phyloP scores from a whole-genome alignment of 116 monocot genomes.

The Cymodocea nodosa region DNA sequence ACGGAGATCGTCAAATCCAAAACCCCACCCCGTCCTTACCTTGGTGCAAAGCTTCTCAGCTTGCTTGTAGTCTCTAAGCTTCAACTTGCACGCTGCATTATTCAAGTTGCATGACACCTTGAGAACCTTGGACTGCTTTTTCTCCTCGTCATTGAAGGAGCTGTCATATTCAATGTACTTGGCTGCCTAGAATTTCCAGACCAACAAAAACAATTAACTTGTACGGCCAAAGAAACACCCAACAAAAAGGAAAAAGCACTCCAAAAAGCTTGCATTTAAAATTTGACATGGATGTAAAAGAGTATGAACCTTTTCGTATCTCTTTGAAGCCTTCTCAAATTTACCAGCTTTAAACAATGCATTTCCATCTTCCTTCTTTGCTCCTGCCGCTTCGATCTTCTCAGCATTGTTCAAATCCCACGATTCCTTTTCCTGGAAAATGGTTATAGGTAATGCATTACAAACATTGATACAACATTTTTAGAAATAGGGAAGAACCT shows the following conservation, averaged over 20 bases:
- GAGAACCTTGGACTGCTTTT: constrained; percentile 72
- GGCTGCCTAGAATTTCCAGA: constrained; percentile 34
- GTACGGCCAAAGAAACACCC: background rate
- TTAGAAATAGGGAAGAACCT: background rate
- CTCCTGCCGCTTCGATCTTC: constrained; percentile 86
- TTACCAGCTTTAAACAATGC: constrained; percentile 77
- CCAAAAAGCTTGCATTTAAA: background rate
- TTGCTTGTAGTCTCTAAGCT: constrained; percentile 85
- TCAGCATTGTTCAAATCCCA: constrained; percentile 89
- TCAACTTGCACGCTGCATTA: constrained; percentile 91
- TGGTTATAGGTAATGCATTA: too few species aligned
- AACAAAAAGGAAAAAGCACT: background rate
- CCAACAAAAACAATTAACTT: background rate
- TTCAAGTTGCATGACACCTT: constrained; percentile 84
- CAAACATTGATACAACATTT: too few species aligned
- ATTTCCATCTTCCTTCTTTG: constrained; percentile 97
- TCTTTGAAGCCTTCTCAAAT: constrained; percentile 72
- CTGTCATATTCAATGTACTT: constrained; percentile 53
- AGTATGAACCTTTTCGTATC: constrained; percentile 84
- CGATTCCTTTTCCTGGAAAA: constrained; percentile 75
- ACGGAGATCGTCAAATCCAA: too few species aligned
- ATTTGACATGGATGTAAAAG: background rate
- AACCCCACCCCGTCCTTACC: constrained; percentile 20
- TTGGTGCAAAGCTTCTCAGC: constrained; percentile 91
- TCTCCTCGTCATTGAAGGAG: constrained; percentile 91